Evolutionary conservation across 108 stramenopile species (phyloP), one percentile per base, ranked within the genome.

Genomic region (Aurantiochytrium sp.): DNA sequence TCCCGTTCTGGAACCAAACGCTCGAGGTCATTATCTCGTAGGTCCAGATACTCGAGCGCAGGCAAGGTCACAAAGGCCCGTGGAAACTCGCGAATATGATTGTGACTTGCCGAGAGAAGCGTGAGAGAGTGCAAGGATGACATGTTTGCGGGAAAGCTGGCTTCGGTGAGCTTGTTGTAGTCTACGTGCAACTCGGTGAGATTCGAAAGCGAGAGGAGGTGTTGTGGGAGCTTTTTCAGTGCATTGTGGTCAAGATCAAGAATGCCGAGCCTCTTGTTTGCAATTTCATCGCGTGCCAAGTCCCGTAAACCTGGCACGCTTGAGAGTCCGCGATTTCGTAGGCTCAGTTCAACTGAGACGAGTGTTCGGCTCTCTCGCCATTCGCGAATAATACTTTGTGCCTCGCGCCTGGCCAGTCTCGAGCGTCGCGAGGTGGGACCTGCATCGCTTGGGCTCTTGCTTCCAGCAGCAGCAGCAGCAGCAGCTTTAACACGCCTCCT

Each of bases 121-220:
- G 49, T 83, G 0, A 83, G 51, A 45, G 49, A 53, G 45, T 16
- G n/a, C 28, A 83, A 35, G 10, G 45, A 0, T 14, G 49, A 21
- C 45, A 83, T 53, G 51, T 83, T 53, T 8, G 64, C 14, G 6
- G 76, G 76, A 53, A 83, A 83, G 23, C 49, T 53, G 19, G 6
- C 49, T 23, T 83, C 76, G n/a, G 76, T 83, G 76, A 83, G 76
- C 49, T 53, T 43, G 76, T 83, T 83, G 51, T 83, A 83, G 51
- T 83, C 76, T 3, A 83, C 25, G 45, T 53, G 45, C 19, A 83
- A 23, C 45, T 83, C 49, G 19, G 76, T 53, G 76, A 83, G 76
- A 23, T 83, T 83, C 5, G 12, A 12, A 12, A 83, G 51, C 18
- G 45, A 25, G 25, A 53, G 51, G 49, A 83, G 12, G 76, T 83